A percentile compares a stretch with the other conserved stretches of the same genome.
Conservation (phyloP, 805 yeast species). For the Wickerhamiella kurtzmanii region DNA sequence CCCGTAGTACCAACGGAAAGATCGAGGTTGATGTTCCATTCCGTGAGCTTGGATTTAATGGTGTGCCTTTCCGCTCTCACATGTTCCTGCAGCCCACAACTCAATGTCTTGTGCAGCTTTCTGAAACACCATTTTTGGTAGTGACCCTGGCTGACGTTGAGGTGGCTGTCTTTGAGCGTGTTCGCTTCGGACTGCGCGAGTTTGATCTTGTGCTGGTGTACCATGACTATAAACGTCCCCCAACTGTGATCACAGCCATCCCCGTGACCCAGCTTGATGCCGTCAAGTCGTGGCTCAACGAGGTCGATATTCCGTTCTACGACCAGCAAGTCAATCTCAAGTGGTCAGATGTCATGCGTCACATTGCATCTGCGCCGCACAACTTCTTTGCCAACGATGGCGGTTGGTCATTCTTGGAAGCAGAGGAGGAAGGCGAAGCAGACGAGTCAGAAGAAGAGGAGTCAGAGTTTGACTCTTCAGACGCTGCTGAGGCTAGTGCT, state of each 20-base stretch:
- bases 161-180: constrained; percentile 90
- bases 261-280: constrained; percentile 87
- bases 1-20: constrained; percentile 73
- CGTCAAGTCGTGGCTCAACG: constrained; percentile 93
- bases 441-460: constrained; percentile 44
- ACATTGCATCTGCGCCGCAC: constrained; percentile 81
- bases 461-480: constrained; percentile 44
- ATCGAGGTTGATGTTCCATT: constrained; percentile 88
- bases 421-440: constrained; percentile 58
- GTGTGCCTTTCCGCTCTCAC: constrained; percentile 92
- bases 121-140: constrained; percentile 91
- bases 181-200: constrained; percentile 90
- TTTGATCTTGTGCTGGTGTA: constrained; percentile 94
- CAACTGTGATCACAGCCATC: constrained; percentile 84
- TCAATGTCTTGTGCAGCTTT: constrained; percentile 85
- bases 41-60: constrained; percentile 90
- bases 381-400: constrained; percentile 78
- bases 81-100: constrained; percentile 94
- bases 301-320: constrained; percentile 87
- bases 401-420: constrained; percentile 91
- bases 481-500: constrained; percentile 34
- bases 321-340: constrained; percentile 93
- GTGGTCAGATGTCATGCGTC: constrained; percentile 93
- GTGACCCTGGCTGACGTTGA: constrained; percentile 85
- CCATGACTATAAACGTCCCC: constrained; percentile 79